phyloP scores from a whole-genome alignment of 2,329 filamentous ascomycete genomes.

The Arthrobotrys musiformis region DNA sequence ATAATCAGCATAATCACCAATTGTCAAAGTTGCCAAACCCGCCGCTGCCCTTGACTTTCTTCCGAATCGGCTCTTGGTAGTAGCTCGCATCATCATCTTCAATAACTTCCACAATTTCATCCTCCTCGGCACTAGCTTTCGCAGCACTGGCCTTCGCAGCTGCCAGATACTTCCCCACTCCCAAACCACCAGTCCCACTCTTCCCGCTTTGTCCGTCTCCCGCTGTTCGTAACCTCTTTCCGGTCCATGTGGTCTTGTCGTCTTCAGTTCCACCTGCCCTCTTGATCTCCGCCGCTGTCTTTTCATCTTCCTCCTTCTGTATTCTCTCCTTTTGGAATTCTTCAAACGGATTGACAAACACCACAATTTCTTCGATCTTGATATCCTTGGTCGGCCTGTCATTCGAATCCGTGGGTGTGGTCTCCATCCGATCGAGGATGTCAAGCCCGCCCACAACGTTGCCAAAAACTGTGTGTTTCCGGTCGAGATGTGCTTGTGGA shows the following conservation, averaged over 20 bases:
- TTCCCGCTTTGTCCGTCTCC: slow-evolving; percentile 66
- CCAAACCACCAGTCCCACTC: slow-evolving; percentile 64
- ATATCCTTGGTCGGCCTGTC: slow-evolving; percentile 82
- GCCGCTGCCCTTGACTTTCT: slow-evolving; percentile 78
- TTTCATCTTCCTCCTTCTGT: slow-evolving; percentile 71
- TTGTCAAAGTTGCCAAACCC: slow-evolving; percentile 93
- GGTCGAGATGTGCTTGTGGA: slow-evolving; percentile 83
- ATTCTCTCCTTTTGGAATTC: slow-evolving; percentile 84
- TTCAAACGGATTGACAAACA: slow-evolving; percentile 94
- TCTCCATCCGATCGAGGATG: slow-evolving; percentile 79
- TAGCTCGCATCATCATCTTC: slow-evolving; percentile 70
- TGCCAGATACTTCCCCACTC: slow-evolving; percentile 85
- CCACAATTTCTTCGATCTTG: slow-evolving; percentile 80
- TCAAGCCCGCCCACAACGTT: slow-evolving; percentile 80
- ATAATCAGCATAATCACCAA: slow-evolving; percentile 78
- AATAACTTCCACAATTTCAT: slow-evolving; percentile 71
- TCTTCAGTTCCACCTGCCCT: slow-evolving; percentile 80
- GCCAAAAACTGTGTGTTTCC: slow-evolving; percentile 95
- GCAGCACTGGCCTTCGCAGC: slow-evolving; percentile 64
- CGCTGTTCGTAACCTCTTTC: slow-evolving; percentile 78
- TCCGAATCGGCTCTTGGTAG: slow-evolving; percentile 75
- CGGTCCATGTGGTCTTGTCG: slow-evolving; percentile 93
- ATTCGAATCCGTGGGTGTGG: slow-evolving; percentile 76
- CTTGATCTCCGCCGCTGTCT: slow-evolving; percentile 72
- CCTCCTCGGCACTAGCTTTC: slow-evolving; percentile 60